Evolutionary conservation across 176 grass and related monocot species (phyloP), one percentile per base, ranked within the genome.

Genomic region (Carex scoparia): DNA sequence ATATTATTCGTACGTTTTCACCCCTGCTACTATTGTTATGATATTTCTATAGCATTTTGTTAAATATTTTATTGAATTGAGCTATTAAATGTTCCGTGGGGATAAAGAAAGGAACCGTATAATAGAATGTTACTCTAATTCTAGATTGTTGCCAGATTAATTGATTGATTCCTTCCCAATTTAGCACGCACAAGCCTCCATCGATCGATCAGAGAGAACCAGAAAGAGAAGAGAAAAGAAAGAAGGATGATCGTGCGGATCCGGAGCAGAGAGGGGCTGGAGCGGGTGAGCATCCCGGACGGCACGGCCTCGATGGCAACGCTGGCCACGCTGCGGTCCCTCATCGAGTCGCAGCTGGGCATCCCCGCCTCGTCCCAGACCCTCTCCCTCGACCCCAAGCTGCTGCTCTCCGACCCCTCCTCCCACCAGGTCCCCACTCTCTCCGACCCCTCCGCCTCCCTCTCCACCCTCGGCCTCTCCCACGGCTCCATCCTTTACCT

Each of bases 401-500:
- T 97, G 32, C 82, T 97, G 10, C 64, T 84, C 3, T 10, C 86
- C 4, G 38, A 40, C 38, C 31, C 86, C 19, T 15, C 70, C 71
- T 63, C 71, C 2, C 16, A 48, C 7, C 44, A 38, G 0, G 9
- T 61, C 7, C 7, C 1, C 1, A 48, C 85, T 9, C 84, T 91
- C 57, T 84, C 87, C 46, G 86, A 89, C 81, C 85, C 81, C 27
- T 66, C 84, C 13, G 14, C 71, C 15, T 58, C 14, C 5, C 85
- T 97, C 13, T 82, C 89, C n/a, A 92, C 91, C 1, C 85, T 92
- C 5, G 42, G 84, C 61, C 86, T 94, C 82, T 32, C 94, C 84
- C 90, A 94, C 28, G 94, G 94, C 8, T 85, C 94, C 84, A 72
- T 94, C 83, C 64, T 97, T 42, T 97, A 87, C 82, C 94, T 97